Base-by-base conservation (phyloP, 345 rosid species). In the Clarkia xantiana region DNA sequence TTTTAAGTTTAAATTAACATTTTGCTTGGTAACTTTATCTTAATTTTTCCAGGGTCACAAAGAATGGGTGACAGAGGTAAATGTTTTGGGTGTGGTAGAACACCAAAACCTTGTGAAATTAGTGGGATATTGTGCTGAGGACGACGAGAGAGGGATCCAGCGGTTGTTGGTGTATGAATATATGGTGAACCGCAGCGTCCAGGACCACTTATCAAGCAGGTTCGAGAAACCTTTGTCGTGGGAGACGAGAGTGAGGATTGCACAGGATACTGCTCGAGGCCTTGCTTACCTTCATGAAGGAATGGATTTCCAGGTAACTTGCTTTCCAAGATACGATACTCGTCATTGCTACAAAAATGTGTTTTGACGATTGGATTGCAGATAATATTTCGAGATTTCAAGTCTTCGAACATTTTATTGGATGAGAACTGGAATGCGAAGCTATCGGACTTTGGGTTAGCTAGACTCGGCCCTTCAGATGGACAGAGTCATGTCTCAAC, bases 51-150 rank as follows among this genome's bases (percentile, higher is more conserved):
- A 89, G 94, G 95, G 97, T 44, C 97, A 89, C 68, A 85, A 85
- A 62, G 95, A 89, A 74, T 89, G 94, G 97, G 86, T 84, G 62
- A 89, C 95, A 10, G 97, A 89, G 54, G 94, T 89, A 7, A 82
- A 85, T 63, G 93, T 89, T 36, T 60, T 85, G 62, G 97, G 97
- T 10, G 72, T 89, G n/a, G 95, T 80, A 16, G 90, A 89, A 58
- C 94, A 89, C 71, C 90, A 77, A 13, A 89, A 89, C 61, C 84
- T 85, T 11, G 97, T 89, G 53, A 85, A 82, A 60, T 65, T 89
- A 55, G 18, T 89, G 15, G 95, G 95, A 17, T 82, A 89, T 58
- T 89, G 97, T 62, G 94, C 95, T 12, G 94, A 89, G 61, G 97
- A 89, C 51, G 97, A 82, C 39, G 95, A 89, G 60, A 80, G 97